Conservation (phyloP, 2,329 filamentous ascomycete species). For the Aspergillus tanneri region DNA sequence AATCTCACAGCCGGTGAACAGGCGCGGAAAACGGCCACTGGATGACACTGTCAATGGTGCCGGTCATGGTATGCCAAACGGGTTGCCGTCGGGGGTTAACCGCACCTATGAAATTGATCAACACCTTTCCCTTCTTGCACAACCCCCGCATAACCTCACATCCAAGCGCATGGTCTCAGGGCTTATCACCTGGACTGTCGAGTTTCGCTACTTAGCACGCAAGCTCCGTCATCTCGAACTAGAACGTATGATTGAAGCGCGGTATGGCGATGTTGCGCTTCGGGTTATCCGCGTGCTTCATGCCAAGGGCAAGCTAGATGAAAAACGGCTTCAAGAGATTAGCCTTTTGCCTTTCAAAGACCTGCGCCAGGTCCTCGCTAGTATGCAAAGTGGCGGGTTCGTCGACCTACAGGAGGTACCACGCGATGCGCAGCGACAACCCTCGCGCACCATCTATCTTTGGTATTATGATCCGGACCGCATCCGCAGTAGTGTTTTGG, state of each 20-base stretch:
- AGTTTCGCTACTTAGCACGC: slow-evolving; percentile 72
- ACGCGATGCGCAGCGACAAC: slow-evolving; percentile 76
- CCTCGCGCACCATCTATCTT: slow-evolving; percentile 81
- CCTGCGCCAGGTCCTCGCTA: slow-evolving; percentile 77
- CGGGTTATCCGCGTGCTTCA: slow-evolving; percentile 83
- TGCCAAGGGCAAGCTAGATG: slow-evolving; percentile 88
- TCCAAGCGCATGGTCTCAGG: slow-evolving; percentile 45
- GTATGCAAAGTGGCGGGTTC: slow-evolving; percentile 81
- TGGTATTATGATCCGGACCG: slow-evolving; percentile 85
- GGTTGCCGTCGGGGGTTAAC: slow-evolving; percentile 21
- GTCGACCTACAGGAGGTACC: slow-evolving; percentile 94
- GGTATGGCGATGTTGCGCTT: slow-evolving; percentile 72
- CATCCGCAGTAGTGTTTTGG: slow-evolving; percentile 67
- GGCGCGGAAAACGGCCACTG: slow-evolving; percentile 34
- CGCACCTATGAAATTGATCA: slow-evolving; percentile 39
- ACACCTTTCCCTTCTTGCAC: slow-evolving; percentile 51
- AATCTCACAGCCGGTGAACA: slow-evolving; percentile 23
- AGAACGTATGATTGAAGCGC: slow-evolving; percentile 75
- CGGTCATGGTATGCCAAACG: slow-evolving; percentile 52
- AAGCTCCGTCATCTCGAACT: slow-evolving; percentile 74
- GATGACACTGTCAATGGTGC: slow-evolving; percentile 39
- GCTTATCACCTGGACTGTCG: slow-evolving; percentile 75
- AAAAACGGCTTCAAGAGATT: slow-evolving; percentile 78
- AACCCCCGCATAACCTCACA: slow-evolving; percentile 40
- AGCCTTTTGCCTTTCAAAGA: slow-evolving; percentile 83